Conservation (phyloP, 306 rosid species). For the Abrus precatorius region DNA sequence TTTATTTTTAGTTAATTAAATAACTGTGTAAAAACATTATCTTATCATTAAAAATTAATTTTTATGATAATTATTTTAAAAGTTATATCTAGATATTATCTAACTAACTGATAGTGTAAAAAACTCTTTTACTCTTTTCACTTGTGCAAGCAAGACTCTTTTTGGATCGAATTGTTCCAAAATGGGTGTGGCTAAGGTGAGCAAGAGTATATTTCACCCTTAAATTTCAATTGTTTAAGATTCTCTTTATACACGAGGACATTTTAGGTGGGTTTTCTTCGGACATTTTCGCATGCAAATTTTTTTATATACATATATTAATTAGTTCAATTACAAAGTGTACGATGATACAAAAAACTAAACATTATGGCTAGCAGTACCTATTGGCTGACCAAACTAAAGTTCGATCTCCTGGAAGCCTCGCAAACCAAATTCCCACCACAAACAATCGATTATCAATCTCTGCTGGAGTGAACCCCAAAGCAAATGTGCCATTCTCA, state of each 20-base stretch:
- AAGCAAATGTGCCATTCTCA: constrained; percentile 84
- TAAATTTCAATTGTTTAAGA: neutral
- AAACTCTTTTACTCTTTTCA: too few species aligned
- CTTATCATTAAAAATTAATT: too few species aligned
- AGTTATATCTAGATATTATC: too few species aligned
- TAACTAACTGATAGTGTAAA: too few species aligned
- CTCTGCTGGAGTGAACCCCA: constrained; percentile 72
- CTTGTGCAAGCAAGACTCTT: neutral
- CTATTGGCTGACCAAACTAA: constrained; percentile 84
- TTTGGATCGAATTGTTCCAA: neutral
- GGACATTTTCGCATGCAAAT: neutral
- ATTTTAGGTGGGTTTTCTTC: too few species aligned
- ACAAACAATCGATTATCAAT: constrained; percentile 46
- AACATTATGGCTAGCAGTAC: constrained; percentile 41
- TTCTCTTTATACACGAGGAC: neutral
- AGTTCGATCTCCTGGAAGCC: constrained; percentile 82
- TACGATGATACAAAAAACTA: neutral
- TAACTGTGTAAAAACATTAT: too few species aligned
- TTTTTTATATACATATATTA: neutral
- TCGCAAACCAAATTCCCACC: constrained; percentile 83
- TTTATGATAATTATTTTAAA: too few species aligned
- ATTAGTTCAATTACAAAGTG: neutral
- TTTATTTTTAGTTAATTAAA: neutral
- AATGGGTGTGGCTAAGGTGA: neutral
- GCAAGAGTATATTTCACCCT: neutral